Evolutionary conservation across 106 monocot species (phyloP).

Genomic region (Apostasia ramifera): DNA sequence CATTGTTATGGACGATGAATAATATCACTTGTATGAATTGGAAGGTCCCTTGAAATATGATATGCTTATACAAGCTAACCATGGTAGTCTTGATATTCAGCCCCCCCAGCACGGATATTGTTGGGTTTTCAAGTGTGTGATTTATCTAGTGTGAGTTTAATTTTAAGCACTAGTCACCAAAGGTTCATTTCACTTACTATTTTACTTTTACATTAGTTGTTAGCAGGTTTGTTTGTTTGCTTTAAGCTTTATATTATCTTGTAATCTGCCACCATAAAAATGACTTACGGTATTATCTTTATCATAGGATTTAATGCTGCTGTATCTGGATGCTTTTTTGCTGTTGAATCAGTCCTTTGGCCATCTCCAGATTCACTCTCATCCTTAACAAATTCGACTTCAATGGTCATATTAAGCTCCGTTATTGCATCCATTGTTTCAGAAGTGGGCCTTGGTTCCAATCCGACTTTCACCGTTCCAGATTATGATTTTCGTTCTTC

Average conservation of each 20-base stretch:
- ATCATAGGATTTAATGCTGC: conserved; percentile 85
- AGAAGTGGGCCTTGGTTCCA: conserved; percentile 90
- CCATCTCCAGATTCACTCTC: conserved; percentile 56
- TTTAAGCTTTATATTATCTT: background rate
- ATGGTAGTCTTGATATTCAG: too few species aligned
- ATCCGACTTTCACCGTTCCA: conserved; percentile 84
- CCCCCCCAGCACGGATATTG: too few species aligned
- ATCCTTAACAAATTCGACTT: conserved; percentile 74
- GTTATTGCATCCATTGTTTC: conserved; percentile 91
- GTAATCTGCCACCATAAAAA: background rate
- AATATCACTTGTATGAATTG: too few species aligned
- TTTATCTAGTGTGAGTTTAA: too few species aligned
- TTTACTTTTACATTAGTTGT: too few species aligned
- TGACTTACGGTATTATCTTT: background rate
- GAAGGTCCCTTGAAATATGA: too few species aligned
- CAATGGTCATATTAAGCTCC: conserved; percentile 90
- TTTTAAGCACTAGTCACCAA: too few species aligned
- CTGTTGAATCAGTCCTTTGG: conserved; percentile 91
- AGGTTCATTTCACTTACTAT: too few species aligned
- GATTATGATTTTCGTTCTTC: conserved; percentile 92
- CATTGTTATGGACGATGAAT: too few species aligned
- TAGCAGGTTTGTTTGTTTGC: too few species aligned
- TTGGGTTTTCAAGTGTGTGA: too few species aligned
- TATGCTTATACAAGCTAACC: too few species aligned
- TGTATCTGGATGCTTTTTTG: conserved; percentile 91